phyloP scores from a whole-genome alignment of 148 eudicot genomes.

The Chenopodium quinoa region DNA sequence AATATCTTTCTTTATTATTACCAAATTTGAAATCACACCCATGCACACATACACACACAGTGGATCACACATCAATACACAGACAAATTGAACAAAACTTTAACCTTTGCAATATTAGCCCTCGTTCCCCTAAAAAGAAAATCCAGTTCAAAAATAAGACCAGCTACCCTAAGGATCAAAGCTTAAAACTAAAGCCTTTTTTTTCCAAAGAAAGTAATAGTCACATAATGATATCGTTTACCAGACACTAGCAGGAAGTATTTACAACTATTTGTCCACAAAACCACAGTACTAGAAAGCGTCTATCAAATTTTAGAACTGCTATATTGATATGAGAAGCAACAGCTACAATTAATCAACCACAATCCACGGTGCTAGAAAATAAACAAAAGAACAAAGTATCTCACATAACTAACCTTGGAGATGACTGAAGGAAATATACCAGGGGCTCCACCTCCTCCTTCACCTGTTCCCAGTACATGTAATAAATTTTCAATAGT shows the following conservation, averaged over 20 bases:
- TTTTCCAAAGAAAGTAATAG: not conserved
- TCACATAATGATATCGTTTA: not conserved
- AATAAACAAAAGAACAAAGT: not conserved
- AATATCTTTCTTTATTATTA: not conserved
- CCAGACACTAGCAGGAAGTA: not conserved
- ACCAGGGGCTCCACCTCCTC: slow-evolving; percentile 55
- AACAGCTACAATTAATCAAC: not conserved
- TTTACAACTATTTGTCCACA: not conserved
- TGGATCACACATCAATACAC: not conserved
- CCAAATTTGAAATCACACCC: not conserved
- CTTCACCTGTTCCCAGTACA: slow-evolving; percentile 46
- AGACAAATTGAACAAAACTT: not conserved
- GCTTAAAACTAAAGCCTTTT: not conserved
- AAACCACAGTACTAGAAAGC: not conserved
- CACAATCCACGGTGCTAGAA: not conserved
- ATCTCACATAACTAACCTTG: slow-evolving; percentile 44
- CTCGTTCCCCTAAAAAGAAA: not conserved
- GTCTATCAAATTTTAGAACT: not conserved
- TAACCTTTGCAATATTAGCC: not conserved
- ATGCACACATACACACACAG: not conserved
- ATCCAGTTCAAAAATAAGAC: not conserved
- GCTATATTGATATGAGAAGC: not conserved
- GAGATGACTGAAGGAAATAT: slow-evolving; percentile 29
- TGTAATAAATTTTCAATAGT: not conserved
- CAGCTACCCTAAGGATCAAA: not conserved